phyloP scores from a whole-genome alignment of 2,329 filamentous ascomycete genomes.

The Arthroderma sp. region DNA sequence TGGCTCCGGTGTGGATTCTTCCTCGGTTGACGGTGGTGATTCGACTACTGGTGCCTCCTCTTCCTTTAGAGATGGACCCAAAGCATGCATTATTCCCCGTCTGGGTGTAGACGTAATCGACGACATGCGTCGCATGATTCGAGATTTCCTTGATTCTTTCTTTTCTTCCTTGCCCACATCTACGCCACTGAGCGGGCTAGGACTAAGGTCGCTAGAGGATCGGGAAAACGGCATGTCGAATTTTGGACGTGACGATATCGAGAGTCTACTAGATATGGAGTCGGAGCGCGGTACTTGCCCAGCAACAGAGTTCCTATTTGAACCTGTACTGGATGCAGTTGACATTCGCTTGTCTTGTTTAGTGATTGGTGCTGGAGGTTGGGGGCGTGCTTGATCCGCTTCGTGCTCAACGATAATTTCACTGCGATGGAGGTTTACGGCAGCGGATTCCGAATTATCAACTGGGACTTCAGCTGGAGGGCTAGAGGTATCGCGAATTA shows the following conservation, averaged over 20 bases:
- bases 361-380: slow-evolving; percentile 12
- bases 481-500: slow-evolving; percentile 49
- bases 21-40: slow-evolving; percentile 13
- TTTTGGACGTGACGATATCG: slow-evolving; percentile 26
- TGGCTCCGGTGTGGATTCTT: slow-evolving; percentile 12
- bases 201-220: slow-evolving; percentile 23
- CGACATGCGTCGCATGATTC: slow-evolving; percentile 56
- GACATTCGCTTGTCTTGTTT: slow-evolving; percentile 26
- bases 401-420: slow-evolving; percentile 51
- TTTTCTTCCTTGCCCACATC: slow-evolving; percentile 36
- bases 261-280: slow-evolving; percentile 25
- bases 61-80: slow-evolving; percentile 26
- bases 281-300: slow-evolving; percentile 24
- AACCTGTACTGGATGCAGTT: slow-evolving; percentile 26
- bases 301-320: slow-evolving; percentile 27
- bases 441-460: slow-evolving; percentile 18
- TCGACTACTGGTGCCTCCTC: slow-evolving; percentile 20
- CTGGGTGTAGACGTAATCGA: slow-evolving; percentile 40
- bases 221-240: slow-evolving; percentile 20
- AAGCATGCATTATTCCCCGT: slow-evolving; percentile 29
- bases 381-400: slow-evolving; percentile 11
- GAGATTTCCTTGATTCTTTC: slow-evolving; percentile 44
- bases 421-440: slow-evolving; percentile 39
- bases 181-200: slow-evolving; percentile 15
- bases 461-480: slow-evolving; percentile 23